Percentiles rank a stretch among this genome's conserved stretches.
phyloP scores from a whole-genome alignment of 441 rosid genomes.

The Jatropha podagrica region DNA sequence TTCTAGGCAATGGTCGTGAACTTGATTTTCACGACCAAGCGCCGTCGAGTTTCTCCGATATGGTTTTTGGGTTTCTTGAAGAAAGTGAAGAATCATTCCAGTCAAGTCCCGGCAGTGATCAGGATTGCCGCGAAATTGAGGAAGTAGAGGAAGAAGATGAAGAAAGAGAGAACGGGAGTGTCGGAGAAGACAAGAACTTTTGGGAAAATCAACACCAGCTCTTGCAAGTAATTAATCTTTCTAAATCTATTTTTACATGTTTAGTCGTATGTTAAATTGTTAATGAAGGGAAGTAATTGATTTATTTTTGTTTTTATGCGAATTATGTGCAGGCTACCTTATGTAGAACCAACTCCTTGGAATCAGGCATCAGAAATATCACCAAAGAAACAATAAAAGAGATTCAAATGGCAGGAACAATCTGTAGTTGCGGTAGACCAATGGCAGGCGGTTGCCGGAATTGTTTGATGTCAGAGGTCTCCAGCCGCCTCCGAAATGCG shows the following conservation, averaged over 20 bases:
- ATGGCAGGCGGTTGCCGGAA: slow-evolving; percentile 39
- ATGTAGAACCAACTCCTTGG: slow-evolving; percentile 45
- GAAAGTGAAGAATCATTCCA: slow-evolving; percentile 21
- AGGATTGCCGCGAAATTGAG: slow-evolving; percentile 1
- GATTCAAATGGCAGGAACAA: slow-evolving; percentile 21
- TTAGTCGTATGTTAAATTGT: background rate
- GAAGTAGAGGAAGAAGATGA: slow-evolving; percentile 15
- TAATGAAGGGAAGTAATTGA: no score
- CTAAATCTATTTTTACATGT: no score
- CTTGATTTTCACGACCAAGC: slow-evolving; percentile 26
- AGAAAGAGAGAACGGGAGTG: slow-evolving; percentile 20
- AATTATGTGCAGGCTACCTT: slow-evolving; percentile 33
- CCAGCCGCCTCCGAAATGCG: slow-evolving; percentile 35
- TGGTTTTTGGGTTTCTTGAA: slow-evolving; percentile 43
- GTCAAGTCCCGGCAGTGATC: slow-evolving; percentile 15
- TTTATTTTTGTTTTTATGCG: no score
- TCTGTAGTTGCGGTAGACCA: slow-evolving; percentile 43
- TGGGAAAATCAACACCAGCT: slow-evolving; percentile 55
- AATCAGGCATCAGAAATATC: slow-evolving; percentile 43
- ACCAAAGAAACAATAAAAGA: slow-evolving; percentile 47
- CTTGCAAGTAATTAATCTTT: slow-evolving; percentile 27
- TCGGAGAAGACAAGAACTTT: slow-evolving; percentile 32
- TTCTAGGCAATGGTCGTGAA: background rate
- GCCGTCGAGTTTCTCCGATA: slow-evolving; percentile 36
- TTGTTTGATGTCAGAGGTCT: slow-evolving; percentile 52